Percentiles rank a stretch among this genome's conserved stretches.
Conservation (phyloP, 208 protist genomes). For the Leptomonas seymouri region DNA sequence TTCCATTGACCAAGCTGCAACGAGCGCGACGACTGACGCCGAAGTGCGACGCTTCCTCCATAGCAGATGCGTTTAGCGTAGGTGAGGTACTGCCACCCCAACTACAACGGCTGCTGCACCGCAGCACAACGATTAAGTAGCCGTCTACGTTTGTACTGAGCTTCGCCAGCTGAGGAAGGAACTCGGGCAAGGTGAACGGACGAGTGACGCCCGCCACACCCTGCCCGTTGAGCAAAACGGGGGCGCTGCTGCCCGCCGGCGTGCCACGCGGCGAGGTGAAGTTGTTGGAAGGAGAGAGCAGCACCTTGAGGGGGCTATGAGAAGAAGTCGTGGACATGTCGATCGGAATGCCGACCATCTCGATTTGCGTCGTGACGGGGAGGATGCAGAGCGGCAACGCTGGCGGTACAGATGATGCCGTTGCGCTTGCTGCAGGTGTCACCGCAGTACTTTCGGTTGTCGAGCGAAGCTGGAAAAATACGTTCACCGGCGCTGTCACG, state of each 20-base stretch:
- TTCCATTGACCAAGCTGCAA: neutral
- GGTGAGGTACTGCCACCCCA: neutral
- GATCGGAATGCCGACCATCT: constrained; percentile 29
- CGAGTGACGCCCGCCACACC: constrained; percentile 5
- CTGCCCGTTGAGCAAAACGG: neutral
- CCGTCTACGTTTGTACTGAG: constrained; percentile 36
- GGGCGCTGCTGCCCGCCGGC: neutral
- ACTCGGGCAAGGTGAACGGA: constrained; percentile 17
- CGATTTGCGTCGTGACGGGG: constrained; percentile 28
- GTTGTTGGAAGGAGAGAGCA: neutral
- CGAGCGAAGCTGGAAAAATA: constrained; percentile 24
- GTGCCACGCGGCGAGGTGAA: neutral
- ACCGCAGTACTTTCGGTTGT: neutral
- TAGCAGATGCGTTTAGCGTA: neutral
- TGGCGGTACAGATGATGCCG: neutral
- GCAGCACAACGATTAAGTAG: constrained; percentile 35
- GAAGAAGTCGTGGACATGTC: neutral
- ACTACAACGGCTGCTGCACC: constrained; percentile 1
- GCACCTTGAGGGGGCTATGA: neutral
- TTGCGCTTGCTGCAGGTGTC: constrained; percentile 2
- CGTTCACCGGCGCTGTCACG: constrained; percentile 21
- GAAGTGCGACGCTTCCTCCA: neutral
- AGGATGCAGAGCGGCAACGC: constrained; percentile 6
- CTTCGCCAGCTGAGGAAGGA: constrained; percentile 30
- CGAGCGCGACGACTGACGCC: neutral